phyloP scores from a whole-genome alignment of 805 yeast genomes.

The Candida suzukii region DNA sequence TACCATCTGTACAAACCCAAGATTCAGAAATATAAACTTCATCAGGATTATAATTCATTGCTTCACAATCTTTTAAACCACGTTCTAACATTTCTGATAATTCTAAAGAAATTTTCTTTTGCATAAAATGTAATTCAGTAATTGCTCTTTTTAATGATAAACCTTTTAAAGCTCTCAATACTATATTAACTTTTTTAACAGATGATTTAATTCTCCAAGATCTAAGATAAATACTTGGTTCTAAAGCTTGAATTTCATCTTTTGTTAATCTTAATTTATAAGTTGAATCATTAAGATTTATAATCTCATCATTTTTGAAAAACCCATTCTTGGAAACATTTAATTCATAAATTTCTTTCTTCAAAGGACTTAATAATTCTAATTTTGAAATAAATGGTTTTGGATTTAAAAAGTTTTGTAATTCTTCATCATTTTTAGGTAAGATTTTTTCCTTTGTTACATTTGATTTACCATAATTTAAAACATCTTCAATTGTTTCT shows the following conservation, averaged over 20 bases:
- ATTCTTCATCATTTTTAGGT: constrained; percentile 24
- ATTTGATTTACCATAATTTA: constrained; percentile 6
- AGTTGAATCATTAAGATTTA: constrained; percentile 28
- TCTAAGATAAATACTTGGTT: constrained; percentile 79
- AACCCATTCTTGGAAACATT: constrained; percentile 60
- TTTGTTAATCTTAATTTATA: constrained; percentile 52
- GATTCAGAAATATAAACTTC: constrained; percentile 67
- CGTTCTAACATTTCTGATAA: constrained; percentile 66
- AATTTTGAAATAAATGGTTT: constrained; percentile 49
- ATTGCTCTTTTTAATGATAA: constrained; percentile 72
- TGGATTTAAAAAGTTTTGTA: constrained; percentile 47
- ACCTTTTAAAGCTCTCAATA: constrained; percentile 69
- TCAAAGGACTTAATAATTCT: constrained; percentile 59
- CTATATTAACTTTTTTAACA: constrained; percentile 78
- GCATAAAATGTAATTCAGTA: constrained; percentile 85
- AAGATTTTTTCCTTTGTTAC: constrained; percentile 12
- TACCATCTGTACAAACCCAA: constrained; percentile 91
- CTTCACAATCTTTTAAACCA: constrained; percentile 64
- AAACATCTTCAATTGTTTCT: neutral
- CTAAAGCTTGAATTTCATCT: constrained; percentile 69
- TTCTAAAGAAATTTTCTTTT: constrained; percentile 73
- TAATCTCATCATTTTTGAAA: constrained; percentile 54
- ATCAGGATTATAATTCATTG: constrained; percentile 50
- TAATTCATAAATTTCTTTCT: constrained; percentile 52
- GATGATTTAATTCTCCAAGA: constrained; percentile 83